Evolutionary conservation across 192 early-diverging fungal genomes (phyloP), one percentile per base, ranked within the genome.

Genomic region (Backusella parvicylindrica): DNA sequence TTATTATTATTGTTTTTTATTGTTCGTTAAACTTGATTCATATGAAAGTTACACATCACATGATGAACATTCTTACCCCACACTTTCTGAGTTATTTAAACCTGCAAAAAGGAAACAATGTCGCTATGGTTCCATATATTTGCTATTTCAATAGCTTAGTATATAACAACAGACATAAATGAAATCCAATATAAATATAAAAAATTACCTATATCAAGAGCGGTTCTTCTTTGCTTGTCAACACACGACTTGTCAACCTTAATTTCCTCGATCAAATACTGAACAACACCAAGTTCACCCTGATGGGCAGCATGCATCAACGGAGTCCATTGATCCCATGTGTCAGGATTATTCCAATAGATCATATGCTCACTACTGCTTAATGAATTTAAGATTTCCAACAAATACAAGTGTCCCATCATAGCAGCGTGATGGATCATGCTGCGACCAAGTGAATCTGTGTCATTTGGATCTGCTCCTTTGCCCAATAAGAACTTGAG

Each of bases 311-410:
- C 81, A 37, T 83, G 76, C 76, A 83, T 80, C 1, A 85, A 49
- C n/a, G 81, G 75, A 40, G 84, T 81, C 81, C 81, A 85, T 31
- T 68, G 33, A 67, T 85, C 84, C 84, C 79, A 85, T 21, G 43
- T 50, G 56, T 85, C 84, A 18, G 66, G 53, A 26, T 32, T 38
- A 72, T 85, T 50, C 68, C 77, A 70, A 35, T 76, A 11, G 5
- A 74, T n/a, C 13, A 37, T 33, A 60, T 60, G 53, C 11, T 9
- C 26, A 21, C 31, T 32, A 21, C 31, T 32, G 13, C 21, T 9
- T 13, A 37, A 12, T 66, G 32, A 71, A 68, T 31, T 40, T 23
- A 82, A 64, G 2, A 78, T 38, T 43, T 64, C 53, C 9, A 83
- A 12, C 7, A 81, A 37, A 23, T 72, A 68, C 16, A 73, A 21